Base-by-base conservation (phyloP, 495 filamentous ascomycete genomes). In the Aspergillus conjunctus region DNA sequence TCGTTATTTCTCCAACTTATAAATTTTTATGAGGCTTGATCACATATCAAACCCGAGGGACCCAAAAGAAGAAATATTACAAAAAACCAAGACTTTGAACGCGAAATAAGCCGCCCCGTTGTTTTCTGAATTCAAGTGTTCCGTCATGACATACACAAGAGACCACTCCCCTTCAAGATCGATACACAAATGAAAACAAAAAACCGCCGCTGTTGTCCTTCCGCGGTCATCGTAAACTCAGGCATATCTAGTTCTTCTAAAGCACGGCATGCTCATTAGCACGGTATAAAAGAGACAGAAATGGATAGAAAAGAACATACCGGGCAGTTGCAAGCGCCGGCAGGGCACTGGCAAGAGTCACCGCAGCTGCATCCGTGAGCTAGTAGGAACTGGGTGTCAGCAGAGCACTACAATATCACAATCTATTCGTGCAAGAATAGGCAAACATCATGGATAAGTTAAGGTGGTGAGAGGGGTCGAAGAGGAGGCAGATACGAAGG, bases 301-400 rank as follows among this genome's bases (percentile, higher is more conserved):
- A 32, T 22, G n/a, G 30, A 21, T 48, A 17, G 50, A 57, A 71
- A 41, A 14, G 50, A 55, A 73, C 70, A 48, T 74, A 79, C 76
- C 41, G 76, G 76, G 76, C 76, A 79, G 60, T 79, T 66, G 77
- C 74, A 78, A 31, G 61, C 59, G 68, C 74, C 77, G 66, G 76
- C 69, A 69, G 77, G 73, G 73, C 76, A 79, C 68, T 74, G 72
- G 76, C 74, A 79, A 64, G 77, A 77, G 64, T 68, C 54, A 64
- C 77, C 77, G 68, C 76, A 77, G 70, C 68, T 72, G 71, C 77
- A 79, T 60, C 65, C 67, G 76, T 79, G 76, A 65, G 65, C 73
- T 77, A 34, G 64, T 17, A 8, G 37, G 12, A 17, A 59, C 32
- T 20, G 8, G 20, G 45, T 9, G 67, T 76, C 58, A 74, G 64